Base-by-base conservation (phyloP, 1,284 basidiomycete genomes). In the Fereydounia khargensis region DNA sequence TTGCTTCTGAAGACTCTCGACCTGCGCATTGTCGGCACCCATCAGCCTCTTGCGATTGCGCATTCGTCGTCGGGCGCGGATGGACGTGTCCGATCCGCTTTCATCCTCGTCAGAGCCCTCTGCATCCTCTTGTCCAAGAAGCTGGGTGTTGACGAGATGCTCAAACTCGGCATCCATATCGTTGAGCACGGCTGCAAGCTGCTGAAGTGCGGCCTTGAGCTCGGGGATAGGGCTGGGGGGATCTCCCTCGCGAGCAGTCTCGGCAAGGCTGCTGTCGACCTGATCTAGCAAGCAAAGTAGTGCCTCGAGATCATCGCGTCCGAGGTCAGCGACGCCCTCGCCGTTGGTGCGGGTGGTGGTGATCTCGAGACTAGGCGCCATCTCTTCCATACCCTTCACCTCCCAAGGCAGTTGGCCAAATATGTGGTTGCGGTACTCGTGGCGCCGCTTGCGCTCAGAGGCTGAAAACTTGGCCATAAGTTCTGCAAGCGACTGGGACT, bases 401-500 rank as follows among this genome's bases (percentile, higher is more conserved):
- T 70, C 60, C 65, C 68, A 73, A 4, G 71, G 71, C 25, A 72
- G 34, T 18, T 58, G 54, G 11, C 59, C 52, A 4, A 56, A 57
- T 5, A 70, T 50, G 35, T 63, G 58, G 20, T 21, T 47, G 23
- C 54, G 43, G 21, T 65, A 66, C 25, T 64, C 40, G 20, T 59
- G 55, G 19, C 73, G 57, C 1, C 65, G 51, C 48, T 54, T 55
- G 40, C 49, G 56, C 35, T 74, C 73, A 2, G 51, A 37, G 6
- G 64, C 65, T 7, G 63, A 60, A 7, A 68, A 25, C 31, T 66
- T 60, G 14, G 71, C 71, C 70, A 75, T 71, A 35, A 75, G 62
- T 49, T 75, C 71, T 1, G 73, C 73, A 8, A 75, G 44, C 18
- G 53, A 46, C 38, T 72, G 65, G 3, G 66, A 61, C 30, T 68